These are phyloP conservation scores for Schizosaccharomyces japonicus DNA, from an alignment of 805 yeast species.

Conservation along the genomic window DNA sequence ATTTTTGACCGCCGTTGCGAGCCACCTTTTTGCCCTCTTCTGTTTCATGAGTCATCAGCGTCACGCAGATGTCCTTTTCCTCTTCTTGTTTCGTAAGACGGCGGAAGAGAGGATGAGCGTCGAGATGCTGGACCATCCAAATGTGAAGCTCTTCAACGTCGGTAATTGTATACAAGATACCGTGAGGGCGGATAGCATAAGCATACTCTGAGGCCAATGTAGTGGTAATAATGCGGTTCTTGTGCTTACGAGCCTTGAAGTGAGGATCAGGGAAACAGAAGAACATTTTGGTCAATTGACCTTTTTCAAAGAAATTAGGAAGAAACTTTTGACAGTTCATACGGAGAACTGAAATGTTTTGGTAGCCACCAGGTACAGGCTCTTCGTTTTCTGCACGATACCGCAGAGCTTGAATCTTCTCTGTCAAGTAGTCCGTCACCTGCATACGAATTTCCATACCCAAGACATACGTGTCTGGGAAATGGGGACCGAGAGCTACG, in stretches of 20 bases:
- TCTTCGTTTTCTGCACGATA: constrained; percentile 21
- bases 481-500: constrained; percentile 52
- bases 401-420: constrained; percentile 74
- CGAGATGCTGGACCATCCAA: constrained; percentile 90
- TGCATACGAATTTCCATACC: constrained; percentile 87
- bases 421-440: constrained; percentile 91
- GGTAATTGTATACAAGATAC: constrained; percentile 78
- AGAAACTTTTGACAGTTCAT: constrained; percentile 94
- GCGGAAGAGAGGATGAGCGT: constrained; percentile 74
- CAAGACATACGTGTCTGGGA: constrained; percentile 49
- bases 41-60: constrained; percentile 72
- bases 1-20: constrained; percentile 71
- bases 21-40: constrained; percentile 95
- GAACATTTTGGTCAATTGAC: constrained; percentile 57
- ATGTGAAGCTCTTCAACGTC: constrained; percentile 80
- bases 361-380: constrained; percentile 24
- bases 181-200: constrained; percentile 63
- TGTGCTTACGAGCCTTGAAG: constrained; percentile 89
- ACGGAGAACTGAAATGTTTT: constrained; percentile 70
- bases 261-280: constrained; percentile 99
- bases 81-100: constrained; percentile 66
- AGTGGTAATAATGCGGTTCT: constrained; percentile 77
- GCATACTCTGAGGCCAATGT: constrained; percentile 84
- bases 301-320: constrained; percentile 73
- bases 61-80: constrained; percentile 51